Conservation (phyloP, 2,329 filamentous ascomycete genomes). For the Cladosporium halotolerans region DNA sequence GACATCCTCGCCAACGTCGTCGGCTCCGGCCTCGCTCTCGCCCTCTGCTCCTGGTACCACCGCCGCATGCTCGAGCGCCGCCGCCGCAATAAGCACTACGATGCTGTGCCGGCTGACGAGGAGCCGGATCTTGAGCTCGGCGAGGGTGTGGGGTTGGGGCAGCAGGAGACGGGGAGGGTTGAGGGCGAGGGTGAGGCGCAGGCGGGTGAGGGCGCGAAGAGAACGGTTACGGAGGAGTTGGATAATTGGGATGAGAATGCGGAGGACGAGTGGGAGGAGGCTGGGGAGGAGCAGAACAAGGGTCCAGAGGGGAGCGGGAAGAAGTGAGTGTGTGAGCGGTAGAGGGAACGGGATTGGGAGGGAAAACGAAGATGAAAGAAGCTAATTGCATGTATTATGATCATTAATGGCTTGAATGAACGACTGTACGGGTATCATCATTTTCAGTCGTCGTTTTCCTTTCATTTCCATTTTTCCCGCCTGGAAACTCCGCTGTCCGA, state of each 20-base stretch:
- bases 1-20: constrained; percentile 84
- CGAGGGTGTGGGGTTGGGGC: constrained; percentile 39
- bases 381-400: constrained; percentile 10
- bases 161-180: constrained; percentile 28
- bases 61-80: constrained; percentile 89
- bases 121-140: constrained; percentile 71
- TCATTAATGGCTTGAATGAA: neutral
- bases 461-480: neutral
- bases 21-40: constrained; percentile 66
- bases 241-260: constrained; percentile 93
- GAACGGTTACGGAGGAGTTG: constrained; percentile 72
- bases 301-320: constrained; percentile 24
- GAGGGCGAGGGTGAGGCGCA: constrained; percentile 23
- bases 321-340: constrained; percentile 35
- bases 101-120: constrained; percentile 58
- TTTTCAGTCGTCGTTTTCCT: neutral
- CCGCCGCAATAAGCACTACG: constrained; percentile 66
- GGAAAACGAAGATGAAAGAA: neutral
- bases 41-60: constrained; percentile 84
- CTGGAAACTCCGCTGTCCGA: neutral
- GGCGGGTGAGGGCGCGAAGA: constrained; percentile 53
- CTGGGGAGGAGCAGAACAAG: constrained; percentile 35
- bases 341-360: constrained; percentile 6
- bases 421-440: constrained; percentile 8
- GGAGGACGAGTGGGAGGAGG: constrained; percentile 57